phyloP scores from a whole-genome alignment of 805 yeast genomes.

The Candida adriatica region DNA sequence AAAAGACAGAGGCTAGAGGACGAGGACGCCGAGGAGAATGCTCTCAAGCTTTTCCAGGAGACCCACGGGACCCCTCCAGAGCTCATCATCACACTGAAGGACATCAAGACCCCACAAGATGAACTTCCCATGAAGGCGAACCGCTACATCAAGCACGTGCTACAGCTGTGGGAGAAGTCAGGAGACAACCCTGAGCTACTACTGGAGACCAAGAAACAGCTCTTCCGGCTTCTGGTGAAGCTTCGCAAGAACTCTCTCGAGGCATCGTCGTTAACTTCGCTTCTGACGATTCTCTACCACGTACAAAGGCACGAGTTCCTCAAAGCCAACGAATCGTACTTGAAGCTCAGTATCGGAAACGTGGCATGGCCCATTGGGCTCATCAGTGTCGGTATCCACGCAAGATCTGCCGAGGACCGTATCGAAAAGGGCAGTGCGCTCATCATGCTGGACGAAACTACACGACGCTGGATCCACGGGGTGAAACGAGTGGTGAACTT shows the following conservation, averaged over 20 bases:
- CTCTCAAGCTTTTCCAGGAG: too few species aligned
- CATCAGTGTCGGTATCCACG: slow-evolving; percentile 71
- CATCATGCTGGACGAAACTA: slow-evolving; percentile 71
- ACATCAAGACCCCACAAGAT: not conserved
- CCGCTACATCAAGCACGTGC: slow-evolving; percentile 24
- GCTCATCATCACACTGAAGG: not conserved
- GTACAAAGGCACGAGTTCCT: slow-evolving; percentile 47
- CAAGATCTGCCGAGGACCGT: slow-evolving; percentile 54
- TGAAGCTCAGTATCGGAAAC: slow-evolving; percentile 76
- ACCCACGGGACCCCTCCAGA: not conserved
- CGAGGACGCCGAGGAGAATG: too few species aligned
- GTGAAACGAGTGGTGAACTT: slow-evolving; percentile 68
- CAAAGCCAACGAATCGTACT: slow-evolving; percentile 59
- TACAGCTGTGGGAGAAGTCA: slow-evolving; percentile 32
- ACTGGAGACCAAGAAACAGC: slow-evolving; percentile 39
- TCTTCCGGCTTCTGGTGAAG: slow-evolving; percentile 47
- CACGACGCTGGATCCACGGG: slow-evolving; percentile 71
- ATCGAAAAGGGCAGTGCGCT: slow-evolving; percentile 55
- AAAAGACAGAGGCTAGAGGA: not conserved
- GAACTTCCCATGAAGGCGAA: slow-evolving; percentile 19
- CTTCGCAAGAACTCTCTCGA: slow-evolving; percentile 39
- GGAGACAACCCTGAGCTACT: slow-evolving; percentile 25
- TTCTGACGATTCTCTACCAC: slow-evolving; percentile 53
- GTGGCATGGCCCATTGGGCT: slow-evolving; percentile 94
- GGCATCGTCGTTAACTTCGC: slow-evolving; percentile 39